Evolutionary conservation across 148 eudicot genomes (phyloP), one percentile per base, ranked within the genome.

Genomic region (Drosera capensis): DNA sequence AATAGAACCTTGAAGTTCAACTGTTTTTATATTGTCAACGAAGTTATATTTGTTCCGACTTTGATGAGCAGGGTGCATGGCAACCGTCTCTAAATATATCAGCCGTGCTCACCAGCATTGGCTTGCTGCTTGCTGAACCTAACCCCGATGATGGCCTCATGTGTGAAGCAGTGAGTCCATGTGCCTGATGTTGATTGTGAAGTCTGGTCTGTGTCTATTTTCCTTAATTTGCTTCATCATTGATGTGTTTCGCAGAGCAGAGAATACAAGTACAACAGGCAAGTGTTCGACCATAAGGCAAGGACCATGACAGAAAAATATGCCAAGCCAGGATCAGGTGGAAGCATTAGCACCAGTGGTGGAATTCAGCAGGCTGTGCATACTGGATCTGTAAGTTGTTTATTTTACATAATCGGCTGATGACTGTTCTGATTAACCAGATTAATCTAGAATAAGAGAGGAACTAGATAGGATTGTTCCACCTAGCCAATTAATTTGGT

Each of bases 141-240:
- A 76, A 76, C 49, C 78, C 77, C 58, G 82, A 76, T 71, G 82
- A 76, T 65, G 82, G 78, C 40, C 72, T 76, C 41, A 76, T 76
- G 78, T 65, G 70, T 55, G 78, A 76, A 52, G 78, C 70, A 7
- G 82, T 71, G 43, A 71, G 77, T 71, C 25, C 14, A 3, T 38
- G 6, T 13, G 37, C 41, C 37, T 18, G 40, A 7, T 14, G 12
- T 25, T 1, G 9, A 2, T 18, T 13, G 23, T 23, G 23, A 22
- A 17, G 11, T 35, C 8, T 45, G 21, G 12, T 14, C 14, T 3
- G 7, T 15, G 21, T 20, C 7, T 12, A 14, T 8, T 37, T 31
- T 17, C 36, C 28, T 5, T 13, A 34, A 28, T 40, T 20, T 8
- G 15, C 35, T 0, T 47, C 16, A 44, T 36, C 21, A 52, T 34